Evolutionary conservation across 805 yeast genomes (phyloP), one percentile per base, ranked within the genome.

Genomic region (Priceomyces fermenticarens): DNA sequence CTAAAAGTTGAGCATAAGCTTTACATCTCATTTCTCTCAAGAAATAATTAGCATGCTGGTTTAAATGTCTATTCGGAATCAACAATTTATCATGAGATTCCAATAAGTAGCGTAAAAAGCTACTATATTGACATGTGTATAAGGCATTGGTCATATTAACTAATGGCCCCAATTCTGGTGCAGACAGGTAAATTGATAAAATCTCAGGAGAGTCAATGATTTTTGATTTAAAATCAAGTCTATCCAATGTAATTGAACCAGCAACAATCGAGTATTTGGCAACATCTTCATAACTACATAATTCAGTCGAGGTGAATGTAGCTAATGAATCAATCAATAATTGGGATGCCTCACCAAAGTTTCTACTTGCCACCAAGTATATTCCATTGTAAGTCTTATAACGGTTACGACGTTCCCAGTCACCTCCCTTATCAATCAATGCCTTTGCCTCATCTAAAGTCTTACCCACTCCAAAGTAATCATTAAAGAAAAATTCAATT

Each of bases 341-440:
- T 39, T 80, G 80, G 2, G 97, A 80, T 2, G 98, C 96, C 52
- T 87, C 95, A 31, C 70, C 72, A 56, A 93, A 93, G 53, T 88
- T 81, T 57, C 99, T 81, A 23, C 90, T 82, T 6, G 96, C 84
- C 77, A 93, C 68, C 29, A 78, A 69, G 60, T 88, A 87, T 36
- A 93, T 74, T 15, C 99, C 99, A 43, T 78, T 67, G 65, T 93
- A 93, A 4, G 97, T 87, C 70, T 93, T 93, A 73, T 79, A 88
- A 52, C 97, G 73, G 68, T 93, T 93, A 57, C 96, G 82, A 65
- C 99, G 86, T 67, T 93, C 99, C 99, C 99, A 93, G 63, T 93
- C 99, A 47, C 99, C 99, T 41, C 98, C 99, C 56, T 88, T 86
- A 55, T 91, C 98, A 55, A 93, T 88, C 60, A 88, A 75, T 16